phyloP scores from a whole-genome alignment of 2,329 filamentous ascomycete species.

The Sarocladium oryzae region DNA sequence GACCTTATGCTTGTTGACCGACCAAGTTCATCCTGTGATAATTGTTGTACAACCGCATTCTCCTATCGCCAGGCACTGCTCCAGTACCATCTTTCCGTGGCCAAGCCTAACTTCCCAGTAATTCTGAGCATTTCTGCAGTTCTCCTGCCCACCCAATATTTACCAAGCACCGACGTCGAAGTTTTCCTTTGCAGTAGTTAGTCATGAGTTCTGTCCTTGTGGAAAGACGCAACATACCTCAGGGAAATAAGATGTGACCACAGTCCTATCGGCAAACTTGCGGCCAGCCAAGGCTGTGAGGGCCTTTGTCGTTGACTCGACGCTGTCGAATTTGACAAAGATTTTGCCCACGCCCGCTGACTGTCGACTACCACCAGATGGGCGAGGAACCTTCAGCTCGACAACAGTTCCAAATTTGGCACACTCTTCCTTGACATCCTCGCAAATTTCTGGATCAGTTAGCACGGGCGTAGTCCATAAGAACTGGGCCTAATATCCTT shows the following conservation, averaged over 20 bases:
- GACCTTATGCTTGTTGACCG: neutral
- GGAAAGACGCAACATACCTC: conserved; percentile 53
- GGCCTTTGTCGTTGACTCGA: conserved; percentile 75
- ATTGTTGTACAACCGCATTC: neutral
- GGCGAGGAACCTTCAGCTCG: conserved; percentile 89
- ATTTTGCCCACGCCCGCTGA: conserved; percentile 94
- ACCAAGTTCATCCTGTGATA: neutral
- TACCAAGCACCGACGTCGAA: conserved; percentile 91
- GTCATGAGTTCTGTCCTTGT: conserved; percentile 10
- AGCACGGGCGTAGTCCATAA: conserved; percentile 19
- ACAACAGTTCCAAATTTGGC: conserved; percentile 79
- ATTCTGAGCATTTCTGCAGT: neutral
- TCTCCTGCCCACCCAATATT: neutral
- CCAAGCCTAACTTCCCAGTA: neutral
- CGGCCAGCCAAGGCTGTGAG: conserved; percentile 85
- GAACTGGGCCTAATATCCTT: conserved; percentile 21
- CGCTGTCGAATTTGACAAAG: conserved; percentile 83
- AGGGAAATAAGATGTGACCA: conserved; percentile 93
- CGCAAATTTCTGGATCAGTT: conserved; percentile 73
- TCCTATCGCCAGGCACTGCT: neutral
- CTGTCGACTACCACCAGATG: conserved; percentile 74
- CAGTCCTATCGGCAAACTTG: conserved; percentile 93
- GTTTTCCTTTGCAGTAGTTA: conserved; percentile 63
- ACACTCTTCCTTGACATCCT: conserved; percentile 91
- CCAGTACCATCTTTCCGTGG: neutral